Evolutionary conservation across 2,329 filamentous ascomycete species (phyloP), one percentile per base, ranked within the genome.

Genomic region (Xylariaceae sp.): DNA sequence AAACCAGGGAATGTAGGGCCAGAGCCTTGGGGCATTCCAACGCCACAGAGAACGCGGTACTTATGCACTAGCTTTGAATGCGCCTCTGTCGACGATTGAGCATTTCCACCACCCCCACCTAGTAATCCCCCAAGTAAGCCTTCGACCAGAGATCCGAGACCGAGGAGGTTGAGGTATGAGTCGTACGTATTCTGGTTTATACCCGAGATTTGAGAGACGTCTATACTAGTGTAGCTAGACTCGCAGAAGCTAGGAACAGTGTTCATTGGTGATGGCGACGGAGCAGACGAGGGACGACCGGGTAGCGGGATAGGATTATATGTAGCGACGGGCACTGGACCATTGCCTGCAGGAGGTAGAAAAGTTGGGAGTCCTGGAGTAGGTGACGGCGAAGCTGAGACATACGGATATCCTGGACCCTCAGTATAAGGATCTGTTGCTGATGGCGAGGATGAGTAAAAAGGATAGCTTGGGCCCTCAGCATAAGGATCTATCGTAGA

Each of bases 41-140:
- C 43, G 33, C 45, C 54, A 49, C 58, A 60, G 8, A 36, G 45
- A 12, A 57, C 55, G 37, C 57, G 55, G 44, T 55, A 60, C 42
- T 52, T 40, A 43, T 55, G 56, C 17, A 56, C 44, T 8, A 59
- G 40, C 36, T 50, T 42, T n/a, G 37, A 34, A 14, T 27, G 21
- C 8, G 27, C 34, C 22, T 37, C 17, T 7, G 39, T 40, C 6
- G 22, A 29, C 25, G 8, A 11, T 7, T 22, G 10, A 14, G 14
- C 29, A 21, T 35, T 11, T 4, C 6, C 2, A 20, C 17, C 11
- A 7, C 10, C 17, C 5, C 45, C 32, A 21, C 33, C 33, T 1
- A 52, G 27, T 0, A 53, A 33, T 8, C 51, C 49, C 3, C 22
- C 27, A 10, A 35, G 19, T 4, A 41, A 12, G 23, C 45, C 34